Evolutionary conservation across 2,329 filamentous ascomycete genomes (phyloP).

Genomic region (Dactylellina sp.): DNA sequence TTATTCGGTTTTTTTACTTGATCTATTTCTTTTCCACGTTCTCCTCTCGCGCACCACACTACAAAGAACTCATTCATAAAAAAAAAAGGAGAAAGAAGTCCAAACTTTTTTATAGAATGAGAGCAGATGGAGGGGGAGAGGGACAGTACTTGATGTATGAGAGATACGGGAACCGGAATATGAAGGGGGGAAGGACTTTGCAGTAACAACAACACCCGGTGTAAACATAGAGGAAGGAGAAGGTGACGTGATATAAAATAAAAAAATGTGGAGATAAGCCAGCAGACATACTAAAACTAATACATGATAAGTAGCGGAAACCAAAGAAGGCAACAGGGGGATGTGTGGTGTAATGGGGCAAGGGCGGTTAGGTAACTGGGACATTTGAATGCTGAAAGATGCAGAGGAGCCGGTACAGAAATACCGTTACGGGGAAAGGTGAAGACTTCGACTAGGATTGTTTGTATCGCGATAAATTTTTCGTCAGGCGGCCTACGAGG

Average conservation of each 20-base stretch:
- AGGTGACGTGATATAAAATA: conserved; percentile 39
- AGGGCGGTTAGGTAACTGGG: conserved; percentile 17
- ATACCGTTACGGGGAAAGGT: neutral
- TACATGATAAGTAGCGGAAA: conserved; percentile 53
- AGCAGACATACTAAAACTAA: conserved; percentile 48
- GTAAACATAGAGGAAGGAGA: conserved; percentile 31
- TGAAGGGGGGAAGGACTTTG: conserved; percentile 3
- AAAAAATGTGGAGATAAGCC: conserved; percentile 18
- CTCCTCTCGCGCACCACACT: conserved; percentile 17
- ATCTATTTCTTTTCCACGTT: conserved; percentile 51
- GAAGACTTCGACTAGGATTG: conserved; percentile 20
- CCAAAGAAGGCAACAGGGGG: conserved; percentile 42
- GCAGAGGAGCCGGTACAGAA: neutral
- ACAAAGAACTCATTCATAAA: neutral
- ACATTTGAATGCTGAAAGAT: neutral
- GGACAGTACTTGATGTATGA: conserved; percentile 32
- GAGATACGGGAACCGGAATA: conserved; percentile 28
- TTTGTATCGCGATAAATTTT: conserved; percentile 37
- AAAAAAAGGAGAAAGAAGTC: neutral
- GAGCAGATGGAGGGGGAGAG: neutral
- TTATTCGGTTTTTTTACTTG: conserved; percentile 56
- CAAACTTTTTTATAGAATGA: neutral
- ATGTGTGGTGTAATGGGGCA: conserved; percentile 6
- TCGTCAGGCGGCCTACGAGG: conserved; percentile 40
- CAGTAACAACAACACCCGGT: conserved; percentile 43